phyloP scores from a whole-genome alignment of 169 alveolate genomes.

The Cryptosporidium parvum region DNA sequence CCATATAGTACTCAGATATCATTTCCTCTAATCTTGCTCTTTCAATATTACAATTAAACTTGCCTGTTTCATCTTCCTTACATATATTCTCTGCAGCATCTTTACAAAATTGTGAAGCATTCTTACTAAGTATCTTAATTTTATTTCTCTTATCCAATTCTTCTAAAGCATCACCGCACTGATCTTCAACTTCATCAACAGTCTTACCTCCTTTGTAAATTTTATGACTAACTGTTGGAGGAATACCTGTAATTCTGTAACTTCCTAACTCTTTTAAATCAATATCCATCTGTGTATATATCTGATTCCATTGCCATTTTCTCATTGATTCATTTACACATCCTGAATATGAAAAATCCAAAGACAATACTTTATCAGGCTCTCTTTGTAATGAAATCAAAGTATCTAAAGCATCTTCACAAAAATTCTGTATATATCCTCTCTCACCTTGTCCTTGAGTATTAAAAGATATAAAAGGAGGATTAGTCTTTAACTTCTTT shows the following conservation, averaged over 20 bases:
- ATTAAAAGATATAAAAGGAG: conserved; percentile 53
- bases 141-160: conserved; percentile 38
- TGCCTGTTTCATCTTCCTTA: conserved; percentile 22
- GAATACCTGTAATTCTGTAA: conserved; percentile 50
- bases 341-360: conserved; percentile 52
- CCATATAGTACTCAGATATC: conserved; percentile 47
- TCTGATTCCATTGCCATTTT: conserved; percentile 73
- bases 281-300: conserved; percentile 43
- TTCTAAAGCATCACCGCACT: conserved; percentile 64
- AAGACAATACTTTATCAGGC: conserved; percentile 38
- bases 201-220: conserved; percentile 58
- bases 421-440: conserved; percentile 42
- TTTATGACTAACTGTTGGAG: conserved; percentile 30
- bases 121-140: conserved; percentile 30
- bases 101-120: conserved; percentile 59
- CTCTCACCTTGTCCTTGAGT: conserved; percentile 46
- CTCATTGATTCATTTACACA: conserved; percentile 75
- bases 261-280: conserved; percentile 35
- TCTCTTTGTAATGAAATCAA: conserved; percentile 49
- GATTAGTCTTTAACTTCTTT: conserved; percentile 50
- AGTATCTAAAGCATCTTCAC: conserved; percentile 71
- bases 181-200: conserved; percentile 64
- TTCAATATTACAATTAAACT: conserved; percentile 48
- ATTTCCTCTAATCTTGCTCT: conserved; percentile 53
- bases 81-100: conserved; percentile 68